Conservation (phyloP, 208 protist species). For the Acanthamoeba triangularis region DNA sequence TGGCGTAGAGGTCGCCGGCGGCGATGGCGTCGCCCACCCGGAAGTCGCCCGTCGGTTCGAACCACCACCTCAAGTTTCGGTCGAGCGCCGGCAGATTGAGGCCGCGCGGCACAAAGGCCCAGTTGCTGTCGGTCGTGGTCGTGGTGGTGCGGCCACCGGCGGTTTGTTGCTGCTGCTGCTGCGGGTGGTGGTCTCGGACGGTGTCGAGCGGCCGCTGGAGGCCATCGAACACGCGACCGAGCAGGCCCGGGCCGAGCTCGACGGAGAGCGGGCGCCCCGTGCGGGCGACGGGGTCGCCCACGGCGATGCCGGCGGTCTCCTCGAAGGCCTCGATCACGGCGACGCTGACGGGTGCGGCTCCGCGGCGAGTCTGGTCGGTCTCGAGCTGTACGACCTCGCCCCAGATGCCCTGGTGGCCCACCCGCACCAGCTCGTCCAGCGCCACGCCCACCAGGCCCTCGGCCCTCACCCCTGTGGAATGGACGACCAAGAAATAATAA, state of each 20-base stretch:
- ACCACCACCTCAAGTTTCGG: slow-evolving; percentile 97
- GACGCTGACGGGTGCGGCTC: not conserved
- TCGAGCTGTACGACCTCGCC: slow-evolving; percentile 5
- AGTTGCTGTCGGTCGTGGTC: no score
- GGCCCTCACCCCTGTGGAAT: not conserved
- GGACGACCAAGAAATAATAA: no score
- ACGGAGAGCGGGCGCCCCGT: slow-evolving; percentile 99
- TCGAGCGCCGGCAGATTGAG: slow-evolving; percentile 98
- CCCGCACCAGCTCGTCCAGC: not conserved
- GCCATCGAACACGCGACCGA: slow-evolving; percentile 99
- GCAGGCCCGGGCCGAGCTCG: slow-evolving; percentile 99
- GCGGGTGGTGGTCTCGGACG: slow-evolving; percentile 85
- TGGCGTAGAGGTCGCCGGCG: slow-evolving; percentile 86
- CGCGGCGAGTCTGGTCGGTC: not conserved
- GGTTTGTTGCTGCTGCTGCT: slow-evolving; percentile 90
- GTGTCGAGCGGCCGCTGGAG: slow-evolving; percentile 99
- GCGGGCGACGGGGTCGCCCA: slow-evolving; percentile 99
- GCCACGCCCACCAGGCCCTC: not conserved
- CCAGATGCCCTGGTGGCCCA: not conserved
- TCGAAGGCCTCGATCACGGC: slow-evolving; percentile 17
- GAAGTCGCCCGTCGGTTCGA: slow-evolving; percentile 91
- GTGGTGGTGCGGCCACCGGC: slow-evolving; percentile 90
- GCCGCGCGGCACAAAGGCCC: slow-evolving; percentile 99
- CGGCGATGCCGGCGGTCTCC: slow-evolving; percentile 95
- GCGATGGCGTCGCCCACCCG: slow-evolving; percentile 85